These are phyloP conservation scores for Colletotrichum eremochloae DNA, from an alignment of 2,329 filamentous ascomycete species.

Conservation along the genomic window DNA sequence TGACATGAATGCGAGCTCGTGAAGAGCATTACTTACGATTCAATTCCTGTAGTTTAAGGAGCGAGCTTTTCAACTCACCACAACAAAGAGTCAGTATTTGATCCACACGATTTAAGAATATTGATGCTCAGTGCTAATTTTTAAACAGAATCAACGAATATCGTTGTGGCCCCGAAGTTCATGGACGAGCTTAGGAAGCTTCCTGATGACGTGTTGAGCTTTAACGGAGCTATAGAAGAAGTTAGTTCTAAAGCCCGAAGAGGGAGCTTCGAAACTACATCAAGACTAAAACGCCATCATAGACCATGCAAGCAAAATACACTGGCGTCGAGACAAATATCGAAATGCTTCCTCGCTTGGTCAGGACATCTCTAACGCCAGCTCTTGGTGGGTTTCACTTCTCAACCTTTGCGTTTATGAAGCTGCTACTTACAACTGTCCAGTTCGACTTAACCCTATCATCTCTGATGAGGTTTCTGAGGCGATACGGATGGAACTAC, in stretches of 20 bases:
- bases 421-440: neutral
- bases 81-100: conserved; percentile 42
- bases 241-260: conserved; percentile 17
- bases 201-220: conserved; percentile 50
- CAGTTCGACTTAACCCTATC: conserved; percentile 53
- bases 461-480: conserved; percentile 55
- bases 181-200: conserved; percentile 50
- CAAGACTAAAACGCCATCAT: neutral
- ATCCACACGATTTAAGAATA: too few relatives aligned
- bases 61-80: conserved; percentile 48
- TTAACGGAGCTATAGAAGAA: conserved; percentile 47
- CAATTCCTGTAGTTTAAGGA: conserved; percentile 47
- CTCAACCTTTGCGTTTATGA: neutral
- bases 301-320: conserved; percentile 52
- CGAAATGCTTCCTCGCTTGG: conserved; percentile 44
- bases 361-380: conserved; percentile 52
- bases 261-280: neutral
- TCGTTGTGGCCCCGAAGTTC: conserved; percentile 50
- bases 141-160: conserved; percentile 43
- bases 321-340: conserved; percentile 48
- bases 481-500: conserved; percentile 52
- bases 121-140: neutral
- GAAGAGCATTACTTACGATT: too few relatives aligned
- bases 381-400: conserved; percentile 46
- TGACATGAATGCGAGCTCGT: neutral